These are phyloP conservation scores for Lactuca saligna DNA, from an alignment of 129 eudicot species.

Conservation along the genomic window DNA sequence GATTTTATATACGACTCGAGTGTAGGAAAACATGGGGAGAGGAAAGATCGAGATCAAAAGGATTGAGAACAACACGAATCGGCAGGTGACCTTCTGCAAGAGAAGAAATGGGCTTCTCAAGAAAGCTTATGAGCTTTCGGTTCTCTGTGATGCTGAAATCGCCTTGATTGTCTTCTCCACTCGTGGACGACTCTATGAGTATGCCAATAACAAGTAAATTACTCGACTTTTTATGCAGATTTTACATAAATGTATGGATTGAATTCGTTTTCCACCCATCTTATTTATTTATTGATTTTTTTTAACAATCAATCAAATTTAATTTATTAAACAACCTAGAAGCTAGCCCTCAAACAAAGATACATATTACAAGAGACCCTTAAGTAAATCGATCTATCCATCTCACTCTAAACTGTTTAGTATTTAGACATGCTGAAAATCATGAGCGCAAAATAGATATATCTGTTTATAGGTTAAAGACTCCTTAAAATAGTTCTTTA, in stretches of 20 bases:
- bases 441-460: too few species aligned
- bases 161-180: slow-evolving; percentile 48
- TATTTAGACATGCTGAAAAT: too few species aligned
- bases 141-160: slow-evolving; percentile 62
- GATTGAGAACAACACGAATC: slow-evolving; percentile 42
- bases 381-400: too few species aligned
- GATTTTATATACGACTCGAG: neutral
- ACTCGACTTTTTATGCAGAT: neutral
- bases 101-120: slow-evolving; percentile 46
- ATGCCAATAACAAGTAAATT: slow-evolving; percentile 25
- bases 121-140: slow-evolving; percentile 59
- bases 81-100: slow-evolving; percentile 40
- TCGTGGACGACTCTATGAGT: slow-evolving; percentile 43
- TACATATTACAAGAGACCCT: too few species aligned
- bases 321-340: too few species aligned
- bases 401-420: too few species aligned
- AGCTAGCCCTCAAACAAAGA: too few species aligned
- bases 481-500: too few species aligned
- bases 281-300: neutral
- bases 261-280: neutral
- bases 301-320: neutral
- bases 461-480: too few species aligned
- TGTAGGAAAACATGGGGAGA: slow-evolving; percentile 38
- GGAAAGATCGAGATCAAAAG: slow-evolving; percentile 52
- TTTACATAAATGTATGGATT: neutral